Evolutionary conservation across 2,329 filamentous ascomycete species (phyloP).

Genomic region (Xylaria sp.): DNA sequence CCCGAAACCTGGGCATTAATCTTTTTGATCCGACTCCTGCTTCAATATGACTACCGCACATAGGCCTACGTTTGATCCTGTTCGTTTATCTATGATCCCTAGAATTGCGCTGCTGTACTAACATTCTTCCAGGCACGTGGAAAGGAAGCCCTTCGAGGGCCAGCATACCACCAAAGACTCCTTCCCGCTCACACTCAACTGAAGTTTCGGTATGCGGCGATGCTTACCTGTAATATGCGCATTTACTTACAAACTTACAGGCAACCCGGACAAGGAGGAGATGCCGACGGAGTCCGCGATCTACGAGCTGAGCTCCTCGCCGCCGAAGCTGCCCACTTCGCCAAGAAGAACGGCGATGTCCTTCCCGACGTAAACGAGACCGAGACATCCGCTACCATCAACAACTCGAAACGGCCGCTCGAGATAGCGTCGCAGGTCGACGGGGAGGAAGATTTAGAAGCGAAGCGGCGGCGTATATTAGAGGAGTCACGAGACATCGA

Average conservation of each 20-base stretch:
- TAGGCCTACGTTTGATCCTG: constrained; percentile 95
- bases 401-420: constrained; percentile 72
- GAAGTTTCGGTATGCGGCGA: constrained; percentile 75
- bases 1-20: background rate
- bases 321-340: constrained; percentile 87
- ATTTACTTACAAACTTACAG: constrained; percentile 51
- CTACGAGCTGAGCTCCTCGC: constrained; percentile 89
- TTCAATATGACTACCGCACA: constrained; percentile 74
- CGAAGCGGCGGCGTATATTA: constrained; percentile 86
- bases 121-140: constrained; percentile 74
- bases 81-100: constrained; percentile 55
- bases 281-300: constrained; percentile 79
- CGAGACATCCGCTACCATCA: constrained; percentile 52
- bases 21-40: background rate
- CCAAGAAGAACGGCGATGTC: constrained; percentile 79
- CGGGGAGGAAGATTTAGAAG: constrained; percentile 75
- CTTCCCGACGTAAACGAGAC: constrained; percentile 57
- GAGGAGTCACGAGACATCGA: constrained; percentile 91
- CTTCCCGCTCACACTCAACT: constrained; percentile 93
- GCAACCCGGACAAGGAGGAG: constrained; percentile 89
- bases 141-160: constrained; percentile 92
- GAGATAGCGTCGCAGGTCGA: constrained; percentile 59
- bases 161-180: constrained; percentile 95
- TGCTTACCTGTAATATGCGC: background rate
- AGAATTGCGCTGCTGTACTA: constrained; percentile 16